Evolutionary conservation across 768 basidiomycete species (phyloP).

Genomic region (Gloeopeniophorella convolvens): DNA sequence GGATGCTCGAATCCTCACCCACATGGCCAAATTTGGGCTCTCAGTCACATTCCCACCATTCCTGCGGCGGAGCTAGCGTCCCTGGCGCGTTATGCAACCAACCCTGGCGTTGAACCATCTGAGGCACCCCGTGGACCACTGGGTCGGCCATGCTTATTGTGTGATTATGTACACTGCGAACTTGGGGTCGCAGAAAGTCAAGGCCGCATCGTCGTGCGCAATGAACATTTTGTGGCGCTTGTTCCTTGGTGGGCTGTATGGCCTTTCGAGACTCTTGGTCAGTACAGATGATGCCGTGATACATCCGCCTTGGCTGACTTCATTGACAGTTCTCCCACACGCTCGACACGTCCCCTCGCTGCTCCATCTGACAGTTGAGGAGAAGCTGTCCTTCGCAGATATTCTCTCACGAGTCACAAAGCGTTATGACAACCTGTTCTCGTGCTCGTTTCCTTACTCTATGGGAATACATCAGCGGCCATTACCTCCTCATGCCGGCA

Average conservation of each 20-base stretch:
- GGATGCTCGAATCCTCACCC: slow-evolving; percentile 94
- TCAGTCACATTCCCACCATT: slow-evolving; percentile 63
- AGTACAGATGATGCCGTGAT: slow-evolving; percentile 21
- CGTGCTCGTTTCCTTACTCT: slow-evolving; percentile 86
- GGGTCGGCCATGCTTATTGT: slow-evolving; percentile 62
- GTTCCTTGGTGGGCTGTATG: slow-evolving; percentile 96
- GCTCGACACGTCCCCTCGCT: slow-evolving; percentile 74
- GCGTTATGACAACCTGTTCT: slow-evolving; percentile 74
- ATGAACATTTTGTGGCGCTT: slow-evolving; percentile 73
- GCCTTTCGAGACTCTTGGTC: slow-evolving; percentile 83
- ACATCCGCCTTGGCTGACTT: slow-evolving; percentile 3
- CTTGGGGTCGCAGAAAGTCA: slow-evolving; percentile 33
- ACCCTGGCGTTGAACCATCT: slow-evolving; percentile 31
- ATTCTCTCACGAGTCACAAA: slow-evolving; percentile 59
- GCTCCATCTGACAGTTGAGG: slow-evolving; percentile 48
- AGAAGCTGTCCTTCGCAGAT: slow-evolving; percentile 58
- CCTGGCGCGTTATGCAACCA: slow-evolving; percentile 43
- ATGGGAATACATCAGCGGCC: slow-evolving; percentile 93
- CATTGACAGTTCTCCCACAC: slow-evolving; percentile 58
- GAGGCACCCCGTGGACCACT: slow-evolving; percentile 50
- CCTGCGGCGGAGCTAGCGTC: slow-evolving; percentile 61
- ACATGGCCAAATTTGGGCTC: slow-evolving; percentile 86
- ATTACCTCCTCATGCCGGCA: slow-evolving; percentile 34
- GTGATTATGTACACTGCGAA: slow-evolving; percentile 74
- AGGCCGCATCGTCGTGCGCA: slow-evolving; percentile 62